Conservation (phyloP, 139 green algal genomes). For the Closterium sp. region DNA sequence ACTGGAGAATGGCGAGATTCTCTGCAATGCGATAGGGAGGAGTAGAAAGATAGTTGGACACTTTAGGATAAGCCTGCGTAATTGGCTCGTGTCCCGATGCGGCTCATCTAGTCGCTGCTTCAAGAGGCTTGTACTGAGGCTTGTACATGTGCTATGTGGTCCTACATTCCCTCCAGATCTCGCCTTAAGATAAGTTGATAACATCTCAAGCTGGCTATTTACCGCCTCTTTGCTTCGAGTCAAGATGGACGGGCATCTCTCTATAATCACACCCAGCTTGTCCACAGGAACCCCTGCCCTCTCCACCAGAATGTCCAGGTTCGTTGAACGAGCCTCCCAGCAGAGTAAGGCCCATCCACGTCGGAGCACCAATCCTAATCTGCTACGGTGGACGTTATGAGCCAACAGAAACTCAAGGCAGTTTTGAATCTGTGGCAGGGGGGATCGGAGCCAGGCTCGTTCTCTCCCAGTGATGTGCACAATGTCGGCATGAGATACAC, state of each 20-base stretch:
- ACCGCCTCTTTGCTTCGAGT: not conserved
- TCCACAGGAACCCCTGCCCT: not conserved
- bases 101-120: not conserved
- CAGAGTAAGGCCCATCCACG: not conserved
- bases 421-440: not conserved
- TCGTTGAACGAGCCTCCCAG: not conserved
- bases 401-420: not conserved
- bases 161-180: not conserved
- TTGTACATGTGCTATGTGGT: not conserved
- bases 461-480: not conserved
- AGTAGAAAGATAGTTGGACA: not conserved
- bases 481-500: not conserved
- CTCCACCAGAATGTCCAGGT: not conserved
- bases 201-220: not conserved
- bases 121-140: not conserved
- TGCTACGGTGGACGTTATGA: not conserved
- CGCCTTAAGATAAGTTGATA: not conserved
- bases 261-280: not conserved
- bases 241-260: not conserved
- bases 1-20: not conserved
- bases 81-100: not conserved
- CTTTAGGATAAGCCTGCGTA: not conserved
- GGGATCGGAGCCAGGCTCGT: not conserved
- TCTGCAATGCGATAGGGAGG: not conserved
- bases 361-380: not conserved